Base-by-base conservation (phyloP, 306 rosid genomes). In the Ceratonia siliqua region DNA sequence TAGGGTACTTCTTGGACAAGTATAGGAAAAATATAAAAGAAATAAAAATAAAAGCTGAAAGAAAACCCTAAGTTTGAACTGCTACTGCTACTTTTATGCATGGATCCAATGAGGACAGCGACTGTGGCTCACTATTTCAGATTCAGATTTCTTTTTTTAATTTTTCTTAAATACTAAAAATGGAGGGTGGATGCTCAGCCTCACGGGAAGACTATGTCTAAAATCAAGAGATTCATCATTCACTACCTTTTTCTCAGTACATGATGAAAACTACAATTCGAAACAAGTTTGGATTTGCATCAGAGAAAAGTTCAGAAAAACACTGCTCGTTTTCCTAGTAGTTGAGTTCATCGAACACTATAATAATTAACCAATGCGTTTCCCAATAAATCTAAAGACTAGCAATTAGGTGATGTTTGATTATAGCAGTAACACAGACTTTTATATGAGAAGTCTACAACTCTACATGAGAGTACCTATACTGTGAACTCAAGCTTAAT, bases 261-360 rank as follows among this genome's bases (percentile, higher is more conserved):
- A 80, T 78, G 82, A 72, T 86, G 80, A 86, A 83, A 82, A 77
- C 90, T 82, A 85, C 74, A 78, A 73, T 84, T 84, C 80, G 81
- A 78, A 82, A 78, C 78, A 49, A 74, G 79, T 58, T 77, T 81
- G 70, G 52, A 77, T 77, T 77, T 80, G 62, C 76, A 64, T 42
- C 64, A 70, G 39, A 28, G 45, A 68, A 68, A 32, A 68, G 53
- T 62, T 76, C 81, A 79, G 78, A 80, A 55, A 61, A 50, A 62
- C 85, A 79, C 89, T 78, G 81, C 83, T 77, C 72, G 75, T 69
- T 76, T 82, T 18, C 73, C 68, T 76, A 49, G 73, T 75, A 58
- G 57, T 71, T 49, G 65, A 61, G 77, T 74, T 73, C 80, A 59
- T 75, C 36, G 17, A 73, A 71, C 79, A 57, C 75, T 54, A 22